Evolutionary conservation across 768 basidiomycete genomes (phyloP).

Genomic region (Lepiota venenata): DNA sequence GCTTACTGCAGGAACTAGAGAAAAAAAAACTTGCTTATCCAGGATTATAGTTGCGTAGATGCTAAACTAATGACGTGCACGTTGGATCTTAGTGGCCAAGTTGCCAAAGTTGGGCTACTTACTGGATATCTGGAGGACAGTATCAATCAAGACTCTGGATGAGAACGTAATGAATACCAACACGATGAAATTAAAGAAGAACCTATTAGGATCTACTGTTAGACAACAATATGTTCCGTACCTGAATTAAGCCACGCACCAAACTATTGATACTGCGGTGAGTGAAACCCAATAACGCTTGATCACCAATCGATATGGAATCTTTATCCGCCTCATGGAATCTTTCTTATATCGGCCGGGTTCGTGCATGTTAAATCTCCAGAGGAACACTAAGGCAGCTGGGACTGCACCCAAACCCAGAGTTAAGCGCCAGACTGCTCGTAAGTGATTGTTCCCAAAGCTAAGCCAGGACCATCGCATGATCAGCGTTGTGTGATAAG

Average conservation of each 20-base stretch:
- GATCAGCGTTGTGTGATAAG: background rate
- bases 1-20: background rate
- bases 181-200: slow-evolving; percentile 79
- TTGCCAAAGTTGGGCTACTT: slow-evolving; percentile 20
- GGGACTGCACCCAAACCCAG: slow-evolving; percentile 82
- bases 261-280: slow-evolving; percentile 69
- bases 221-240: no score
- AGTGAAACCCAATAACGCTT: slow-evolving; percentile 76
- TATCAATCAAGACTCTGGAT: background rate
- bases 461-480: slow-evolving; percentile 34
- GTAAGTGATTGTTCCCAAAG: slow-evolving; percentile 74
- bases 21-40: slow-evolving; percentile 39
- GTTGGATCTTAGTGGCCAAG: background rate
- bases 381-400: slow-evolving; percentile 72
- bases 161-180: slow-evolving; percentile 28
- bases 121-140: slow-evolving; percentile 53
- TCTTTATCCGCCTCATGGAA: slow-evolving; percentile 69
- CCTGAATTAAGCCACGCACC: slow-evolving; percentile 37
- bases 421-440: slow-evolving; percentile 86
- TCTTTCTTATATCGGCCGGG: slow-evolving; percentile 69
- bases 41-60: slow-evolving; percentile 79
- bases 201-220: slow-evolving; percentile 34
- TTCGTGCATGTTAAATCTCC: slow-evolving; percentile 84
- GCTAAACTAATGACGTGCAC: slow-evolving; percentile 65
- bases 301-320: slow-evolving; percentile 75